Evolutionary conservation across 2,329 filamentous ascomycete genomes (phyloP), one percentile per base, ranked within the genome.

Genomic region (Exophiala sp.): DNA sequence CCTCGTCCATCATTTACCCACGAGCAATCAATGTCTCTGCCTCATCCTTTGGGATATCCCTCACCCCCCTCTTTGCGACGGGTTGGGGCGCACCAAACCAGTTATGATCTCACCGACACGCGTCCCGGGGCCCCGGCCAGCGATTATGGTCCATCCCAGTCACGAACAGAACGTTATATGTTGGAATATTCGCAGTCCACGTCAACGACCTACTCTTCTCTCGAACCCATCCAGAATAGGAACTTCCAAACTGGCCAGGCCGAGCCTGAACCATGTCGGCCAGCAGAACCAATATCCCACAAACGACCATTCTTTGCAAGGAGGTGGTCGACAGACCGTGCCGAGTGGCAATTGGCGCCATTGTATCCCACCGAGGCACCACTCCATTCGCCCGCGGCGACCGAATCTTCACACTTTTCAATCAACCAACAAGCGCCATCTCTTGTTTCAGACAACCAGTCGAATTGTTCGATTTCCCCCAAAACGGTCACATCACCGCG

Each of bases 361-460:
- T 43, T 55, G 6, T 4, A 70, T 66, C 23, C 71, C 35, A 62
- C 69, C 54, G 80, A 84, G 50, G 73, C 74, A 8, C 75, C 82
- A 29, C 73, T 85, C 59, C 80, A 79, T 35, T 86, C 82, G 7
- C 83, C 83, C 11, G 74, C 78, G 44, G 79, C 75, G 58, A 84
- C 81, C 1, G 79, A 83, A 46, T 73, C 77, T 32, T 86, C 83
- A 2, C 70, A 74, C 51, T 68, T 72, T 43, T 74, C 76, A 14
- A 77, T 73, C 1, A 70, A 77, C 13, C 82, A 85, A 38, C 73
- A 74, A 23, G 79, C 82, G 3, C 83, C 83, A 5, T 86, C 84
- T 1, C 74, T 88, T 55, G 74, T 86, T 43, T 88, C 86, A 0
- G 87, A 93, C 64, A 72, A 73, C 22, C 77, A 78, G 55, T 84